phyloP scores from a whole-genome alignment of 2,329 filamentous ascomycete genomes.

The Curvularia sp. region DNA sequence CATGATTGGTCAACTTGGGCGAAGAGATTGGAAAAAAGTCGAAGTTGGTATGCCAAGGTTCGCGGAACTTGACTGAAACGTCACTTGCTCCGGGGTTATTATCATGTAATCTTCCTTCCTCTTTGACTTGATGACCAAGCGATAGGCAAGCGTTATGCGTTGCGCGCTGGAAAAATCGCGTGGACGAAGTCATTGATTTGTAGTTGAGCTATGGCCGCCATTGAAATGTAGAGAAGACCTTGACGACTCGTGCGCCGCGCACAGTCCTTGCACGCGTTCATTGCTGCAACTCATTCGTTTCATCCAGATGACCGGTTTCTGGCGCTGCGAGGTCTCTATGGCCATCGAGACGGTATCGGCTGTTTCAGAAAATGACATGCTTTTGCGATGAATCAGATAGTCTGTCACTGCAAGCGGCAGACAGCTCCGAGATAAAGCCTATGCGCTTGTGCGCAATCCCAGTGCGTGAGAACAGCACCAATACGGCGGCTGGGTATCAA shows the following conservation, averaged over 20 bases:
- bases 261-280: not conserved
- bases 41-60: slow-evolving; percentile 10
- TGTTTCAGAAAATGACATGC: slow-evolving; percentile 2
- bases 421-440: slow-evolving; percentile 5
- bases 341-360: not conserved
- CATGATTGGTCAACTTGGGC: slow-evolving; percentile 7
- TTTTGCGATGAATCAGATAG: slow-evolving; percentile 1
- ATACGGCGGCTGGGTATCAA: not conserved
- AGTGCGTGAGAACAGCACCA: not conserved
- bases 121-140: not conserved
- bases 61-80: not conserved
- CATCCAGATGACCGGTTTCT: not conserved
- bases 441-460: not conserved
- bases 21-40: slow-evolving; percentile 4
- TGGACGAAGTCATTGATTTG: too few species aligned
- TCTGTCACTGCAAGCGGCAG: slow-evolving; percentile 4
- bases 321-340: not conserved
- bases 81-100: not conserved
- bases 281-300: not conserved
- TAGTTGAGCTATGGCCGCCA: not conserved
- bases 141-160: not conserved
- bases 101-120: not conserved
- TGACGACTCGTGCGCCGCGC: not conserved
- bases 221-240: not conserved
- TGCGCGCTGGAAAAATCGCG: not conserved